Base-by-base conservation (phyloP, 441 rosid species). In the Gossypium schwendimanii region DNA sequence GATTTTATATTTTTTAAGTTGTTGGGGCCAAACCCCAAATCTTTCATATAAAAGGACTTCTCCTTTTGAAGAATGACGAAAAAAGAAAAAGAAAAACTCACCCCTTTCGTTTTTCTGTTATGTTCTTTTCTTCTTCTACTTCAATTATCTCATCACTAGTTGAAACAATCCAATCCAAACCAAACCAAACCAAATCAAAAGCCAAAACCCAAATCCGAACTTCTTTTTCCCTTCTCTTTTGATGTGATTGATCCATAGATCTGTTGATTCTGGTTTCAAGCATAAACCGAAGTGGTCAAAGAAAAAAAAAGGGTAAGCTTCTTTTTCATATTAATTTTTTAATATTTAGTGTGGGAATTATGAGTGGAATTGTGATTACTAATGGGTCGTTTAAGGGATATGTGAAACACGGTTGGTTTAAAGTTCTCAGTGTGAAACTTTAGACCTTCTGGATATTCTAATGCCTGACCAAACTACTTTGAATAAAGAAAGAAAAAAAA, bases 241-340 rank as follows among this genome's bases (percentile, higher is more conserved):
- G 74, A 75, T 74, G 70, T 77, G 78, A 69, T 78, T 81, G 89
- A 85, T 88, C 86, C 81, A 77, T 77, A 89, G 95, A 91, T 91
- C 92, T 89, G 72, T 75, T 72, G 52, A 66, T 71, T 69, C 59
- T 55, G 36, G 15, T 69, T 63, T 55, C 63, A 47, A 57, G 50
- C 71, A 53, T 58, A 31, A 17, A 60, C 36, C 24, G 1, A 17
- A 60, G 73, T 53, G 60, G 73, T 75, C 78, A 75, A 78, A 71
- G 61, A 69, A 2, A 47, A 41, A 72, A 72, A 2, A 63, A 47
- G 72, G 84, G 81, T 77, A 64, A 75, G 76, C 58, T 54, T 52
- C 53, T 36, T 23, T 31, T 77, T 26, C 26, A 53, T 33, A 14
- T 20, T 14, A 9, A 20, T 4, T 52, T 66, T 39, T 12, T 60